Evolutionary conservation across 2,329 filamentous ascomycete species (phyloP), one percentile per base, ranked within the genome.

Genomic region (Sarocladiaceae sp.): DNA sequence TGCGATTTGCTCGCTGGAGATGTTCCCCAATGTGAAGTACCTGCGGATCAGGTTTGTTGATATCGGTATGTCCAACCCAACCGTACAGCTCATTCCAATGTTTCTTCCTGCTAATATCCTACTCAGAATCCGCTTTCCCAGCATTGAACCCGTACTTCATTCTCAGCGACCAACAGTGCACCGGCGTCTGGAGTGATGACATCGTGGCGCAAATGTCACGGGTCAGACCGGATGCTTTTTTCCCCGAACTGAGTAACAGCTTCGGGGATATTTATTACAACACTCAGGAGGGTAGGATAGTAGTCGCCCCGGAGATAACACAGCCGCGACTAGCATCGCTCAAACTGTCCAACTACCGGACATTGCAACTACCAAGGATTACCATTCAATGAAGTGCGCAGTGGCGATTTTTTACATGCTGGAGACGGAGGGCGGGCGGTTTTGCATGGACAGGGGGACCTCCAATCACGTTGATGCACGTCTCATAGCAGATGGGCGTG

Each of bases 1-100:
- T 1, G 81, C 76, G 1, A 76, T 86, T 24, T 71, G 73, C 39
- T 73, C 80, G 3, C 62, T 88, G 35, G 71, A 72, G 12, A 70
- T 68, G 23, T 72, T 86, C 39, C 71, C 73, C 43, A 65, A 69
- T n/a, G 62, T 89, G 24, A 66, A 79, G 34, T 78, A 80, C 58
- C 60, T 89, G 50, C 73, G 83, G 46, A 86, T 88, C 54, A 79
- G 84, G 45, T 88, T 85, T 54, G 81, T 88, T 44, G 84, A 88
- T 60, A 69, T 88, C 5, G 72, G 79, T 82, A 69, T 52, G 69
- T 60, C 23, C 15, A 18, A 23, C 13, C 13, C 11, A 11, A 5
- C 13, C 20, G 15, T 23, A 7, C 16, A 4, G 34, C 13, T 16
- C 39, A 9, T 10, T 21, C 24, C 21, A 3, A 4, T 39, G 4